A percentile compares a stretch with the other conserved stretches of the same genome.
These are phyloP conservation scores for Fusarium siculi DNA, from an alignment of 2,329 filamentous ascomycete genomes.

Conservation along the genomic window DNA sequence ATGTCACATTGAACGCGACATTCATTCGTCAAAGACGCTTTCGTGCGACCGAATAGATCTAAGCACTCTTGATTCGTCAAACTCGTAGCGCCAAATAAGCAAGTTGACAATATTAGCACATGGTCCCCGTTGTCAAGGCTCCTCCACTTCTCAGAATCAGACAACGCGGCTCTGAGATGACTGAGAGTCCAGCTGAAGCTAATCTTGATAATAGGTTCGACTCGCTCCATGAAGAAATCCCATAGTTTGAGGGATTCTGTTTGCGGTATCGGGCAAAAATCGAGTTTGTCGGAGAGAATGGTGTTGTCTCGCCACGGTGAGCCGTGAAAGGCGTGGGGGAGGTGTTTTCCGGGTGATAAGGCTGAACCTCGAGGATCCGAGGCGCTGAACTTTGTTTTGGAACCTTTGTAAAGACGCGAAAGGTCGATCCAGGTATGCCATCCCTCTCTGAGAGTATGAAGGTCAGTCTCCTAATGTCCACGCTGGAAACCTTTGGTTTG, in stretches of 20 bases:
- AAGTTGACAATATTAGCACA: neutral
- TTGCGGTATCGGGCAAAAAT: neutral
- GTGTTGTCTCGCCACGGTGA: slow-evolving; percentile 5
- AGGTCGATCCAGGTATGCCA: slow-evolving; percentile 20
- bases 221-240: slow-evolving; percentile 13
- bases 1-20: slow-evolving; percentile 9
- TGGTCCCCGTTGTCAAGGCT: neutral
- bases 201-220: slow-evolving; percentile 21
- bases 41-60: neutral
- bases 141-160: slow-evolving; percentile 1
- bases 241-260: neutral
- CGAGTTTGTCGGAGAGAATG: neutral
- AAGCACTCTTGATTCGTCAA: neutral
- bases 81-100: slow-evolving; percentile 8
- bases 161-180: neutral
- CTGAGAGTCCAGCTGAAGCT: slow-evolving; percentile 19
- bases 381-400: neutral
- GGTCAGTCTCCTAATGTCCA: fast-evolving
- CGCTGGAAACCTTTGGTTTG: fast-evolving
- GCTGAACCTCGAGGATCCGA: slow-evolving; percentile 7
- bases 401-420: slow-evolving; percentile 2
- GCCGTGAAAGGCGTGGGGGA: slow-evolving; percentile 15
- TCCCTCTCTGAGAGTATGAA: neutral
- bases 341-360: slow-evolving; percentile 3
- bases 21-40: neutral